Evolutionary conservation across 2,329 filamentous ascomycete species (phyloP), one percentile per base, ranked within the genome.

Genomic region (Sclerotinia glacialis): DNA sequence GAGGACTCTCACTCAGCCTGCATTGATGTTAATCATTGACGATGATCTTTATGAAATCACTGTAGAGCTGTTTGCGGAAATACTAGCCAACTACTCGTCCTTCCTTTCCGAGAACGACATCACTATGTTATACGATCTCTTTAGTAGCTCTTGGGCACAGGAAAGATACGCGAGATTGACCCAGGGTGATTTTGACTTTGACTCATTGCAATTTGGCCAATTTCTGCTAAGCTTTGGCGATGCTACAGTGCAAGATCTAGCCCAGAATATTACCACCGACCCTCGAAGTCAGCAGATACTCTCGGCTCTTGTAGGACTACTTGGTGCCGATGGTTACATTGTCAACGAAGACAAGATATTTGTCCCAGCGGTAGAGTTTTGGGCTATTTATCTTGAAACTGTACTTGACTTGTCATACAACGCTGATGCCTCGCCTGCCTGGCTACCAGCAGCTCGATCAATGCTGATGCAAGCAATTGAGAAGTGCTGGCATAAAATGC

Each of bases 341-440:
- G 87, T 88, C 1, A 84, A 84, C 5, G 90, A 94, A 65, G 90
- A 95, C 72, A 87, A 86, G 69, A 86, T 93, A 14, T 93, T 92
- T 65, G 85, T 90, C 0, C 85, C 74, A 7, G 86, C 88, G 0
- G 82, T 94, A 18, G 91, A 95, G 72, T 94, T 95, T 75, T 95
- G 92, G 91, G 89, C 86, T 23, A 88, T 86, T 0, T 92, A 89
- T 74, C 85, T 91, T 7, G 91, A 93, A 77, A 85, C 85, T 16
- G 82, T 87, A 80, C 85, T 82, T 68, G 89, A 87, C 74, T 80
- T 78, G 12, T 78, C 84, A 55, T 85, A 82, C 68, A 82, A 83
- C 1, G 80, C 81, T n/a, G 80, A 83, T 71, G 77, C 72, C 31
- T 78, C 78, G 5, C 77, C 79, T 6, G 77, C 77, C 8, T 92